These are phyloP conservation scores for Fusarium secorum DNA, from an alignment of 2,329 filamentous ascomycete genomes.

Conservation along the genomic window DNA sequence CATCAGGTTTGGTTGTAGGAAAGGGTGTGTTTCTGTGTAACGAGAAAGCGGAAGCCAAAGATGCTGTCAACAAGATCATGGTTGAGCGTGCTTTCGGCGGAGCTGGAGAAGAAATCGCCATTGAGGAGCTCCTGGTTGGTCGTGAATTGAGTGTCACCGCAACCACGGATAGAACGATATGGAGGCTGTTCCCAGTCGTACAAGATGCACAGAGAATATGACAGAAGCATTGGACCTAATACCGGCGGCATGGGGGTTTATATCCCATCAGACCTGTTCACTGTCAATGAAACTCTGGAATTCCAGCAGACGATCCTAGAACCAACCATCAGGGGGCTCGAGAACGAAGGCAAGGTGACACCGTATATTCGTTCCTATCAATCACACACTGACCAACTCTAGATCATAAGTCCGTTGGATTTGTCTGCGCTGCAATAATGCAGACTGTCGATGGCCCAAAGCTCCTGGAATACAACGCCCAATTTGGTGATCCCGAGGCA, in stretches of 20 bases:
- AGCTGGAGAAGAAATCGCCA: neutral
- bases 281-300: neutral
- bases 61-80: neutral
- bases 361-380: neutral
- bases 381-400: neutral
- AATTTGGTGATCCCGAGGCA: neutral
- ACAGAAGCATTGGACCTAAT: neutral
- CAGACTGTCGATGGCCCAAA: neutral
- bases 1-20: neutral
- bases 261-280: neutral
- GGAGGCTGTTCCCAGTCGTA: neutral
- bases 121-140: neutral
- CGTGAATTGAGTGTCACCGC: neutral
- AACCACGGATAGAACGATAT: neutral
- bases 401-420: neutral
- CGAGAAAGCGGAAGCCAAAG: neutral
- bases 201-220: neutral
- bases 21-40: neutral
- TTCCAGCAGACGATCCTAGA: neutral
- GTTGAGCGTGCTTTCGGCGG: neutral
- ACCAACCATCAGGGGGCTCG: neutral
- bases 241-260: neutral
- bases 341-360: neutral
- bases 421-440: neutral
- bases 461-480: neutral